Conservation (phyloP, 108 stramenopile species). For the Schizochytrium sp. region DNA sequence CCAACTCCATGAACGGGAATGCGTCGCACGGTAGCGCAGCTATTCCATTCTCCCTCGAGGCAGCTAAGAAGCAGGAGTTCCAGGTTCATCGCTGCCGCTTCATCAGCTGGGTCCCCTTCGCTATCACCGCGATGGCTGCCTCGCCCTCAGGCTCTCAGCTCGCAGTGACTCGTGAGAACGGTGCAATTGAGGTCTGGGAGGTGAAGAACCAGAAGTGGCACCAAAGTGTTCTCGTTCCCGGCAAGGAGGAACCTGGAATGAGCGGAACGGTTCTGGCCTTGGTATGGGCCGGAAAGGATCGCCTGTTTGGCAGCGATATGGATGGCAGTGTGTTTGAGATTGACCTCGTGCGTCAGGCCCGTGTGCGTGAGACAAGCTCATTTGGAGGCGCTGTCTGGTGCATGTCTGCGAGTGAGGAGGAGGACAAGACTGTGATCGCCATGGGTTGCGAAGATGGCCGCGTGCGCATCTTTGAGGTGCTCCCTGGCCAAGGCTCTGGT, state of each 20-base stretch:
- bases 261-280: not conserved
- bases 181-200: slow-evolving; percentile 42
- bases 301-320: slow-evolving; percentile 44
- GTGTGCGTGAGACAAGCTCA: slow-evolving; percentile 27
- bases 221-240: not conserved
- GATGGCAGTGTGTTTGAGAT: slow-evolving; percentile 50
- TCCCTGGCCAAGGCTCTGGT: not conserved
- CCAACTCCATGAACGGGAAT: not conserved
- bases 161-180: slow-evolving; percentile 40
- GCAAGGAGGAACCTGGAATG: slow-evolving; percentile 19
- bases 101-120: slow-evolving; percentile 22
- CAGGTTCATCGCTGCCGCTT: slow-evolving; percentile 56
- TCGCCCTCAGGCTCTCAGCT: not conserved
- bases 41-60: not conserved
- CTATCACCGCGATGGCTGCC: slow-evolving; percentile 9
- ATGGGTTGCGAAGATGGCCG: slow-evolving; percentile 56
- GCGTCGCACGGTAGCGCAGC: not conserved
- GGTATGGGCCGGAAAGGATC: not conserved
- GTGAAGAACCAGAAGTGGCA: not conserved
- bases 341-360: slow-evolving; percentile 13
- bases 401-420: slow-evolving; percentile 29
- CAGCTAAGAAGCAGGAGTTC: not conserved
- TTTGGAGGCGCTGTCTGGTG: slow-evolving; percentile 59
- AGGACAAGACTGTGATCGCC: not conserved
- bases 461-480: slow-evolving; percentile 35